Base-by-base conservation (phyloP, 192 early-diverging fungal species). In the Chytriomyces hyalinus region DNA sequence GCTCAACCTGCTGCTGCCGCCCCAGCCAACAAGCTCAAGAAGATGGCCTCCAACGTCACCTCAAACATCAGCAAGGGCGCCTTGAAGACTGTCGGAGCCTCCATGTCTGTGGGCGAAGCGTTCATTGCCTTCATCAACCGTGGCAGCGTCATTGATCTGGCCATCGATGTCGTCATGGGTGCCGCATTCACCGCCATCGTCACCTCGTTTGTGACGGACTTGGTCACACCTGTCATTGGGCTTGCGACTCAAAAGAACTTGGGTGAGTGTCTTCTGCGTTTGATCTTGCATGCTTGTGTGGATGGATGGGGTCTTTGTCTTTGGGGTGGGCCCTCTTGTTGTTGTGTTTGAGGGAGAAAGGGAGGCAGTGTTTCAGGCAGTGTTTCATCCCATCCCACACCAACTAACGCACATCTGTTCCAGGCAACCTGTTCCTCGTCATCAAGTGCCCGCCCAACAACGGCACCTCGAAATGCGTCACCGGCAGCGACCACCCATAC, bases 131-230 rank as follows among this genome's bases (percentile, higher is more conserved):
- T 68, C 47, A 68, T 68, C 47, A 68, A 68, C 67, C 44, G 67
- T 17, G 63, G 63, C 5, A 22, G n/a, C 26, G 63, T 65, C 28
- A 28, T 65, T n/a, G 63, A 28, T 13, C 26, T 28, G 13, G 24
- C 49, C 1, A 68, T 68, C 11, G 92, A 90, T 78, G 80, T 92
- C 44, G 87, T 92, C 61, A 90, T 92, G 63, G 92, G 90, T 78
- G 81, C 85, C 50, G 87, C 89, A 15, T 92, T 91, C 82, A 87
- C 85, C 6, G 73, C 72, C 46, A 84, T 86, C 59, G 84, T 89
- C 72, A 87, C 66, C 13, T 65, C 73, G 11, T 73, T 70, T 57
- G 69, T 70, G 5, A 77, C 60, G 10, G 90, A 90, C 80, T 81
- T 91, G 26, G 80, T 91, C 59, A 86, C 86, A 13, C 89, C 91